Conservation (phyloP, 169 alveolate genomes). For the Plasmodium berghei region DNA sequence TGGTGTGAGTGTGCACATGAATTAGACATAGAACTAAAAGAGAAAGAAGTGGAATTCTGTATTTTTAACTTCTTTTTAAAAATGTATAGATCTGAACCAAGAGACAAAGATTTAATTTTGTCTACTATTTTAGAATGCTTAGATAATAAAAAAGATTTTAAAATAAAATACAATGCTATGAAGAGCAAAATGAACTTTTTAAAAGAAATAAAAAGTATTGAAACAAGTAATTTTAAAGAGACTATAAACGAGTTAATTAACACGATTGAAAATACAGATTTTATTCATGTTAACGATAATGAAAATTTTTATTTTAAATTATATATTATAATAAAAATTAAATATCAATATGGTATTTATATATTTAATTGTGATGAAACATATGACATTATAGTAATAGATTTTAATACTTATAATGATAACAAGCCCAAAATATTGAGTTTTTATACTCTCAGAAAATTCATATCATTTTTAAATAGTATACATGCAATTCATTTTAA, state of each 20-base stretch:
- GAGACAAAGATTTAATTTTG: conserved; percentile 52
- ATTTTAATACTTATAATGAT: conserved; percentile 48
- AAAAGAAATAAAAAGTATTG: conserved; percentile 70
- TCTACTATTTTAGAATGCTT: conserved; percentile 53
- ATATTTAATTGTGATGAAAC: conserved; percentile 64
- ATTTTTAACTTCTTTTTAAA: conserved; percentile 62
- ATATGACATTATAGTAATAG: conserved; percentile 62
- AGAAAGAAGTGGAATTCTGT: conserved; percentile 50
- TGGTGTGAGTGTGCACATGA: conserved; percentile 72
- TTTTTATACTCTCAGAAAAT: conserved; percentile 45
- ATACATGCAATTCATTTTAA: conserved; percentile 29
- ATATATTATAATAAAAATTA: conserved; percentile 48
- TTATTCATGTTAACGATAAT: conserved; percentile 15
- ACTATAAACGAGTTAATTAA: conserved; percentile 62
- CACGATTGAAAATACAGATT: conserved; percentile 52
- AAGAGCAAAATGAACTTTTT: conserved; percentile 48
- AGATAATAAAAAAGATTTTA: conserved; percentile 42
- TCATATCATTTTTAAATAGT: conserved; percentile 47
- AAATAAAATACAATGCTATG: conserved; percentile 26
- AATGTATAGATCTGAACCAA: conserved; percentile 68
- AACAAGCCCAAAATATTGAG: conserved; percentile 69
- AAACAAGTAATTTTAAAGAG: conserved; percentile 54
- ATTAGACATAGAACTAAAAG: conserved; percentile 41
- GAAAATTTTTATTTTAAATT: conserved; percentile 57
- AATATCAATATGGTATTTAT: conserved; percentile 34